Conservation (phyloP, 129 eudicot species). For the Escallonia herrerae region DNA sequence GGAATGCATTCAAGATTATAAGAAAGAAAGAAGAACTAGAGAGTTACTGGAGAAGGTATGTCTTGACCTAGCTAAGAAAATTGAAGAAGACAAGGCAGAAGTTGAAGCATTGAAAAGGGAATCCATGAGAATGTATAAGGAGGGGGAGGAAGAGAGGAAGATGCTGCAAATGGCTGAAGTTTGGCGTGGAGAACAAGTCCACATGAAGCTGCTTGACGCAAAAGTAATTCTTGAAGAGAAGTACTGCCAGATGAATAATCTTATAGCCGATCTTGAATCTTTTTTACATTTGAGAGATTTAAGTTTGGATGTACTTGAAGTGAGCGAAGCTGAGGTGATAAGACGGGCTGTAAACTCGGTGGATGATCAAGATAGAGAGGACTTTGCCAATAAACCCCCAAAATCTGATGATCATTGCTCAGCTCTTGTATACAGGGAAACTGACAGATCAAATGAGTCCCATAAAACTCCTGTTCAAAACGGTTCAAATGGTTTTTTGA, state of each 20-base stretch:
- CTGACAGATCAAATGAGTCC: neutral
- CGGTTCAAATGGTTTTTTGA: neutral
- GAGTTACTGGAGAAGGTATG: constrained; percentile 17
- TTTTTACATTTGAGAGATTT: constrained; percentile 9
- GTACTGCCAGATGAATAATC: constrained; percentile 14
- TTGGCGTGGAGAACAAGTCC: constrained; percentile 34
- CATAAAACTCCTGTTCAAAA: neutral
- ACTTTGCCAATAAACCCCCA: neutral
- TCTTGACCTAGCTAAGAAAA: constrained; percentile 17
- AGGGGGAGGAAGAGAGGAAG: constrained; percentile 30
- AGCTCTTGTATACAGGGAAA: neutral
- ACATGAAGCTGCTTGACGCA: constrained; percentile 31
- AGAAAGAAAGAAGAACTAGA: constrained; percentile 30
- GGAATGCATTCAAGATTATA: constrained; percentile 7
- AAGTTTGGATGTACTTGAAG: constrained; percentile 2
- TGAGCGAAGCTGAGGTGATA: constrained; percentile 8
- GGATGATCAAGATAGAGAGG: constrained; percentile 12
- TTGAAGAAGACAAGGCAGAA: constrained; percentile 16
- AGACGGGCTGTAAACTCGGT: constrained; percentile 1
- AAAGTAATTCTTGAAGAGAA: constrained; percentile 30
- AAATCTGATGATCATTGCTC: constrained; percentile 3
- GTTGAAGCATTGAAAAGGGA: constrained; percentile 16
- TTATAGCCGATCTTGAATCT: constrained; percentile 20
- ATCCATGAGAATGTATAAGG: constrained; percentile 3
- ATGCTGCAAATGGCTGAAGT: constrained; percentile 38